Conservation (phyloP, 2,329 filamentous ascomycete genomes). For the Cercospora sesami region DNA sequence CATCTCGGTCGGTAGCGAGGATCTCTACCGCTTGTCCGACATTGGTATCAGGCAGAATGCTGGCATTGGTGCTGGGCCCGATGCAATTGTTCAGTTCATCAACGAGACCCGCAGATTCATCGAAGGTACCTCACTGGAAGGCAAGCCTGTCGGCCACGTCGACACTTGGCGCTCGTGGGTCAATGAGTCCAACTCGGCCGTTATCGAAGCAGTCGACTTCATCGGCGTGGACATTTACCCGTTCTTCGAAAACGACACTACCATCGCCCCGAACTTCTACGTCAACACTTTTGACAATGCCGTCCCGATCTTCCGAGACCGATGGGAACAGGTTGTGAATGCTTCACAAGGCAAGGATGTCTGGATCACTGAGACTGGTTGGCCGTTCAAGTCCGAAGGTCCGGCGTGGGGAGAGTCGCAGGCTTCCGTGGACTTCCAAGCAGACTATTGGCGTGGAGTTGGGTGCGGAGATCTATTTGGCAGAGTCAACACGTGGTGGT, state of each 20-base stretch:
- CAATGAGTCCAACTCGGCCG: conserved; percentile 68
- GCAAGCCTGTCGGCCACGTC: conserved; percentile 72
- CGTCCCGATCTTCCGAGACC: not conserved
- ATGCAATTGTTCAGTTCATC: conserved; percentile 55
- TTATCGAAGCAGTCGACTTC: conserved; percentile 72
- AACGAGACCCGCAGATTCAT: conserved; percentile 55
- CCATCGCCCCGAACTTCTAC: conserved; percentile 18
- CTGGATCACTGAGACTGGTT: not conserved
- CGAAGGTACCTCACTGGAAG: conserved; percentile 56
- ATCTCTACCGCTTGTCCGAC: conserved; percentile 68
- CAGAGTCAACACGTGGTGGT: conserved; percentile 68
- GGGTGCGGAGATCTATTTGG: conserved; percentile 52
- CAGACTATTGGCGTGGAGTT: not conserved
- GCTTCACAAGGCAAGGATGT: not conserved
- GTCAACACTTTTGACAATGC: not conserved
- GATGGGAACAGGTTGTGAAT: not conserved
- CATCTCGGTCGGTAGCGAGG: conserved; percentile 84
- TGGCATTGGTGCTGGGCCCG: conserved; percentile 63
- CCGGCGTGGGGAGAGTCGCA: not conserved
- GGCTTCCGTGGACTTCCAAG: not conserved
- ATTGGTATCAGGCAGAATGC: conserved; percentile 62
- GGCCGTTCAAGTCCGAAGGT: not conserved
- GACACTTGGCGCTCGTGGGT: conserved; percentile 79
- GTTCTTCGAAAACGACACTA: conserved; percentile 71
- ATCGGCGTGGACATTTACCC: conserved; percentile 70